A percentile compares a stretch with the other conserved stretches of the same genome.
Conservation (phyloP, 768 basidiomycete species). For the Agaricus bisporus region DNA sequence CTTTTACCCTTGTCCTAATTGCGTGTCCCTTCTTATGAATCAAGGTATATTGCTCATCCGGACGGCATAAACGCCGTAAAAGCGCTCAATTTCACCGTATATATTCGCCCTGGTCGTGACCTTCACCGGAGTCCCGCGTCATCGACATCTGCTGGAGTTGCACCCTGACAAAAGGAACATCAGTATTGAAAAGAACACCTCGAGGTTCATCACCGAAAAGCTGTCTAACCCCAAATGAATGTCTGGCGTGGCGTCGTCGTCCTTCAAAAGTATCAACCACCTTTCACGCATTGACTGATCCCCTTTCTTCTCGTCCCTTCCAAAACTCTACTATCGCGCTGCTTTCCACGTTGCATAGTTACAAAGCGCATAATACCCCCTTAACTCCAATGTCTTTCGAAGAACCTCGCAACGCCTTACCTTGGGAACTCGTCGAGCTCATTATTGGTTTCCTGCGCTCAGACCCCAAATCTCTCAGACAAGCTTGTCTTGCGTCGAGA, state of each 20-base stretch:
- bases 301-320: background rate
- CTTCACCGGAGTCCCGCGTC: background rate
- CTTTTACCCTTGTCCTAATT: background rate
- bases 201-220: background rate
- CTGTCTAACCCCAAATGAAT: constrained; percentile 7
- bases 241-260: background rate
- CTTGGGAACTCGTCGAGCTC: constrained; percentile 4
- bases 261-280: constrained; percentile 9
- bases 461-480: constrained; percentile 5
- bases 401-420: background rate
- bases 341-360: background rate
- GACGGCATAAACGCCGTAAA: background rate
- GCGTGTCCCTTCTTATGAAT: background rate
- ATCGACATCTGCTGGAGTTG: background rate
- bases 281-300: background rate
- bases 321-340: background rate
- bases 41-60: background rate
- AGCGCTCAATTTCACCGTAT: background rate
- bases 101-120: background rate
- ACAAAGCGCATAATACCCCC: background rate
- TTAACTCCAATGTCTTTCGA: background rate
- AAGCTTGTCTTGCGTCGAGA: constrained; percentile 1
- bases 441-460: constrained; percentile 3
- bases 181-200: background rate
- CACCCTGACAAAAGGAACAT: constrained; percentile 5